Percentiles rank a stretch among this genome's conserved stretches.
These are phyloP conservation scores for Hydnum rufescens DNA, from an alignment of 768 basidiomycete species.

Conservation along the genomic window DNA sequence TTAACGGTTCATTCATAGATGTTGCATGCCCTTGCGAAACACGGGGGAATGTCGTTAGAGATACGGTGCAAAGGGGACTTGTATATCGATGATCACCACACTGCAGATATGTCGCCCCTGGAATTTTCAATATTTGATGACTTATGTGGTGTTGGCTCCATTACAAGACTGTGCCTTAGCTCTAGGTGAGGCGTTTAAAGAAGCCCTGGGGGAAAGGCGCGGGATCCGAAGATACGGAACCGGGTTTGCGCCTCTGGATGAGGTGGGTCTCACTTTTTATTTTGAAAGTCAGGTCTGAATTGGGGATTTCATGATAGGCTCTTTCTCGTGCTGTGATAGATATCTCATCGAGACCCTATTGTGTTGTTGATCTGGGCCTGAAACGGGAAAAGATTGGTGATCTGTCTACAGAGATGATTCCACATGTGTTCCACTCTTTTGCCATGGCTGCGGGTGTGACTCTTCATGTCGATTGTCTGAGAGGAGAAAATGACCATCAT, in stretches of 20 bases:
- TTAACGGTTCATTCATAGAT: constrained; percentile 34
- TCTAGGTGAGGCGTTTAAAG: constrained; percentile 77
- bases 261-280: constrained; percentile 38
- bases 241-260: constrained; percentile 91
- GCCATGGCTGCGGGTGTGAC: constrained; percentile 92
- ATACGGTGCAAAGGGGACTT: constrained; percentile 90
- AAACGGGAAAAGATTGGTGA: constrained; percentile 87
- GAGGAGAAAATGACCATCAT: constrained; percentile 96
- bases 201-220: constrained; percentile 82
- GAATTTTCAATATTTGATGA: constrained; percentile 11
- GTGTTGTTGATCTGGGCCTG: constrained; percentile 75
- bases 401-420: constrained; percentile 92
- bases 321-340: constrained; percentile 92
- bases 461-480: constrained; percentile 80
- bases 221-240: constrained; percentile 93
- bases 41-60: constrained; percentile 79
- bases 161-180: constrained; percentile 79
- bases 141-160: background rate
- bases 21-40: constrained; percentile 94
- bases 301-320: constrained; percentile 36
- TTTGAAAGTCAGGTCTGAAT: background rate
- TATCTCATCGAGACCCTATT: constrained; percentile 93
- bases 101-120: constrained; percentile 65
- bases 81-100: constrained; percentile 97
- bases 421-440: constrained; percentile 94